A percentile compares a stretch with the other conserved stretches of the same genome.
These are phyloP conservation scores for Saccharomycopsis synnaedendra DNA, from an alignment of 805 yeast species.

Conservation along the genomic window DNA sequence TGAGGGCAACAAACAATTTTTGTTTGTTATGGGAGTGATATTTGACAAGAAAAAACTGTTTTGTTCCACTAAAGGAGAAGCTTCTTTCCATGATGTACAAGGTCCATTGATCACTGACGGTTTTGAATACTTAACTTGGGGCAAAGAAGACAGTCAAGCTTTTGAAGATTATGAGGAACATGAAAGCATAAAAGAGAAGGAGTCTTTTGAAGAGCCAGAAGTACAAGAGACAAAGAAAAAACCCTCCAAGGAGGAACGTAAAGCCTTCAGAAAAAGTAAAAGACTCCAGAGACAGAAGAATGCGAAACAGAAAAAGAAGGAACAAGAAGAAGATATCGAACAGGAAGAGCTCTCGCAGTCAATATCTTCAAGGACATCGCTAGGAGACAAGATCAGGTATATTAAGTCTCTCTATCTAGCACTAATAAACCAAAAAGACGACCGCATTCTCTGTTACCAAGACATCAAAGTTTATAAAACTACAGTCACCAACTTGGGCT, in stretches of 20 bases:
- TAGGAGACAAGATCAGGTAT: not conserved
- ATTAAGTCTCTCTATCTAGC: slow-evolving; percentile 1
- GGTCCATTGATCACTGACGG: no score
- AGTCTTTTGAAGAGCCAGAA: not conserved
- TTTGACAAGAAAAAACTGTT: no score
- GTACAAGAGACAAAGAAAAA: not conserved
- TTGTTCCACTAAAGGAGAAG: no score
- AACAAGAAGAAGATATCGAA: slow-evolving; percentile 3
- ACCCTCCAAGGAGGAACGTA: slow-evolving; percentile 8
- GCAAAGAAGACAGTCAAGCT: no score
- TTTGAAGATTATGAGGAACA: no score
- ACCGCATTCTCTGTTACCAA: slow-evolving; percentile 30
- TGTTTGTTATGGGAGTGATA: no score
- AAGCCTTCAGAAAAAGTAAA: slow-evolving; percentile 12
- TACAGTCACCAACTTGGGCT: slow-evolving; percentile 45
- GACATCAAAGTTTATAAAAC: slow-evolving; percentile 47
- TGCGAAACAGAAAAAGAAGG: slow-evolving; percentile 3
- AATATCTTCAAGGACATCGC: not conserved
- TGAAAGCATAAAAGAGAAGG: not conserved
- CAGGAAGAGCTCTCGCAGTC: slow-evolving; percentile 7
- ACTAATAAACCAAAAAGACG: not conserved
- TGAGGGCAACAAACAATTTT: no score
- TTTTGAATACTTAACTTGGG: no score
- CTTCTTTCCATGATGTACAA: no score
- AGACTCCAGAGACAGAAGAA: slow-evolving; percentile 7